Evolutionary conservation across 768 basidiomycete species (phyloP).

Genomic region (Suillus ampliporus): DNA sequence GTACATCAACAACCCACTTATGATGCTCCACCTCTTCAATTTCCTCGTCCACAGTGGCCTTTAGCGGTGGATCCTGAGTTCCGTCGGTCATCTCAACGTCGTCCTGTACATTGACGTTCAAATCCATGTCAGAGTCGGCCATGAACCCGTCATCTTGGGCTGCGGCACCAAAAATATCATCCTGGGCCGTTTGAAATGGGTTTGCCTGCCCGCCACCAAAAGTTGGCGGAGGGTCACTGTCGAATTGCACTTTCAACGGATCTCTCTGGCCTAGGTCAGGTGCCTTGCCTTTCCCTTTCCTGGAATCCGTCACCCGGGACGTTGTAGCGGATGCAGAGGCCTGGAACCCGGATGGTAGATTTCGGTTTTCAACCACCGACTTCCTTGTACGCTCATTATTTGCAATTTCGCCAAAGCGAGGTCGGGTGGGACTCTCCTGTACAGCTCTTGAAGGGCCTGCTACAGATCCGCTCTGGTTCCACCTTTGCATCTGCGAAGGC

Average conservation of each 20-base stretch:
- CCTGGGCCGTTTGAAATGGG: slow-evolving; percentile 16
- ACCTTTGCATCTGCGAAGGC: slow-evolving; percentile 46
- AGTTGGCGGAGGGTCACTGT: slow-evolving; percentile 16
- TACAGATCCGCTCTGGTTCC: slow-evolving; percentile 31
- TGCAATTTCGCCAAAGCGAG: slow-evolving; percentile 38
- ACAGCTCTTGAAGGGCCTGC: slow-evolving; percentile 34
- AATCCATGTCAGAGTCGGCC: slow-evolving; percentile 21
- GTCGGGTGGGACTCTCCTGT: slow-evolving; percentile 46
- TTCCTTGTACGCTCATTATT: slow-evolving; percentile 30
- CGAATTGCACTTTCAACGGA: background rate
- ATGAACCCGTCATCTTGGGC: slow-evolving; percentile 17
- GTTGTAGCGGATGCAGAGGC: slow-evolving; percentile 22
- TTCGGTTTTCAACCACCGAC: slow-evolving; percentile 20
- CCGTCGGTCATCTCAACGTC: slow-evolving; percentile 44
- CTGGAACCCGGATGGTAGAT: slow-evolving; percentile 35
- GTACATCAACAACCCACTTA: slow-evolving; percentile 64
- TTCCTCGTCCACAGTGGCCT: slow-evolving; percentile 33
- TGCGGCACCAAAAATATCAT: slow-evolving; percentile 27
- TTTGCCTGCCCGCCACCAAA: slow-evolving; percentile 27
- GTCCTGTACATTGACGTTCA: slow-evolving; percentile 30
- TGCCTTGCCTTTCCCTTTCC: slow-evolving; percentile 26
- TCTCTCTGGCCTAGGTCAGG: background rate
- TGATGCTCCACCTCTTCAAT: slow-evolving; percentile 44
- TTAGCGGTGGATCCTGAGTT: slow-evolving; percentile 14
- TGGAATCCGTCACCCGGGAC: background rate